These are phyloP conservation scores for Colletotrichum ledebouriae DNA, from an alignment of 2,329 filamentous ascomycete genomes.

Conservation along the genomic window DNA sequence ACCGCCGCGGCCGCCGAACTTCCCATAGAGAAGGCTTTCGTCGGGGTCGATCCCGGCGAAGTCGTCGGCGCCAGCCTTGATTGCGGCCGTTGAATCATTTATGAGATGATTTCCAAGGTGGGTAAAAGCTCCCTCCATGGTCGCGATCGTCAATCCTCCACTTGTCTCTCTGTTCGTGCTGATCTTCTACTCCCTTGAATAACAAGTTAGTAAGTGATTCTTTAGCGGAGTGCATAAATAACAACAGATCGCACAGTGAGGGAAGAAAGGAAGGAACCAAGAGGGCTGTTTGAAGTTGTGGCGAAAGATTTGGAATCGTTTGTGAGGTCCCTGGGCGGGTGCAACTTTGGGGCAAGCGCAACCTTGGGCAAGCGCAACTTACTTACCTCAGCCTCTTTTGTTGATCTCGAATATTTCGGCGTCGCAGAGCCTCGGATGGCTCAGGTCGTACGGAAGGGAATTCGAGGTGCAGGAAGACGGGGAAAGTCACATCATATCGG, in stretches of 20 bases:
- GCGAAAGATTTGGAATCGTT: slow-evolving; percentile 18
- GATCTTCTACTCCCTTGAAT: slow-evolving; percentile 24
- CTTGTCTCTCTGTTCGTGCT: slow-evolving; percentile 27
- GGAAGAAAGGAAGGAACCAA: background rate
- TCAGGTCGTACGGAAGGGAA: slow-evolving; percentile 42
- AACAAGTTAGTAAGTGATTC: slow-evolving; percentile 14
- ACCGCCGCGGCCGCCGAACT: slow-evolving; percentile 71
- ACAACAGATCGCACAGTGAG: background rate
- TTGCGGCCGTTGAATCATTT: slow-evolving; percentile 85
- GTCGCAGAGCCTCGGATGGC: slow-evolving; percentile 43
- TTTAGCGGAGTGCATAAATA: slow-evolving; percentile 10
- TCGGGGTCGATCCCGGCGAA: slow-evolving; percentile 80
- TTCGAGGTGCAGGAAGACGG: slow-evolving; percentile 38
- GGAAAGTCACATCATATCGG: slow-evolving; percentile 44
- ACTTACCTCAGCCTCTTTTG: slow-evolving; percentile 36
- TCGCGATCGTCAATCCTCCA: slow-evolving; percentile 46
- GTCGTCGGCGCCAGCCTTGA: slow-evolving; percentile 87
- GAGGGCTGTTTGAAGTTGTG: background rate
- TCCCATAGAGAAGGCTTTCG: slow-evolving; percentile 83
- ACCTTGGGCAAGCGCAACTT: slow-evolving; percentile 16
- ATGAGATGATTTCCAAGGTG: slow-evolving; percentile 89
- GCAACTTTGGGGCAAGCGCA: too few species aligned
- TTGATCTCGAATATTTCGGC: slow-evolving; percentile 40
- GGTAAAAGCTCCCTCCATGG: slow-evolving; percentile 90
- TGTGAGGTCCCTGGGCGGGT: slow-evolving; percentile 8